Percentiles rank a stretch among this genome's conserved stretches.
These are phyloP conservation scores for Zygotorulaspora mrakii DNA, from an alignment of 1,139 yeast species.

Conservation along the genomic window DNA sequence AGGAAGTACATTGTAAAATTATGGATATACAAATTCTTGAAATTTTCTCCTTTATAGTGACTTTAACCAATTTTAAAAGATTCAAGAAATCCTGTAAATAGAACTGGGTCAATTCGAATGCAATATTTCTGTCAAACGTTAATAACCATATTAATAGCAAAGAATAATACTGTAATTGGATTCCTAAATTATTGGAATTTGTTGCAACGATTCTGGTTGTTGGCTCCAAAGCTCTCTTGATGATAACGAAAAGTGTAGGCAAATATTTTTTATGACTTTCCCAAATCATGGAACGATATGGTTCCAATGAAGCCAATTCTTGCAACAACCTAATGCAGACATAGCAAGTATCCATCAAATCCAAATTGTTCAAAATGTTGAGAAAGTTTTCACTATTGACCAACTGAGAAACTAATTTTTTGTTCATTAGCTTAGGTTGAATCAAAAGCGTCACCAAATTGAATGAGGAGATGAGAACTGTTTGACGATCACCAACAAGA, in stretches of 20 bases:
- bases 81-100: conserved; percentile 45
- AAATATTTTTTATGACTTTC: conserved; percentile 49
- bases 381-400: conserved; percentile 25
- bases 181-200: conserved; percentile 47
- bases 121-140: conserved; percentile 62
- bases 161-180: conserved; percentile 81
- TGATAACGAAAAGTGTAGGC: conserved; percentile 50
- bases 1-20: conserved; percentile 55
- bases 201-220: conserved; percentile 38
- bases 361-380: conserved; percentile 25
- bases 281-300: conserved; percentile 60
- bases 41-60: conserved; percentile 87
- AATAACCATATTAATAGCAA: conserved; percentile 80
- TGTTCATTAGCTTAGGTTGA: conserved; percentile 28
- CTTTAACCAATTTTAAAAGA: conserved; percentile 63
- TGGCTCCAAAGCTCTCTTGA: conserved; percentile 32
- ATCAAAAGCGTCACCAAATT: conserved; percentile 36
- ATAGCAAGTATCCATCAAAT: conserved; percentile 33
- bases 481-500: conserved; percentile 29
- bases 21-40: conserved; percentile 77
- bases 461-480: conserved; percentile 31
- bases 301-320: conserved; percentile 47
- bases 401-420: conserved; percentile 22
- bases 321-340: conserved; percentile 34
- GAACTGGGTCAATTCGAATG: conserved; percentile 46